Conservation (phyloP, 73 alveolate genomes). For the Breviolum minutum region DNA sequence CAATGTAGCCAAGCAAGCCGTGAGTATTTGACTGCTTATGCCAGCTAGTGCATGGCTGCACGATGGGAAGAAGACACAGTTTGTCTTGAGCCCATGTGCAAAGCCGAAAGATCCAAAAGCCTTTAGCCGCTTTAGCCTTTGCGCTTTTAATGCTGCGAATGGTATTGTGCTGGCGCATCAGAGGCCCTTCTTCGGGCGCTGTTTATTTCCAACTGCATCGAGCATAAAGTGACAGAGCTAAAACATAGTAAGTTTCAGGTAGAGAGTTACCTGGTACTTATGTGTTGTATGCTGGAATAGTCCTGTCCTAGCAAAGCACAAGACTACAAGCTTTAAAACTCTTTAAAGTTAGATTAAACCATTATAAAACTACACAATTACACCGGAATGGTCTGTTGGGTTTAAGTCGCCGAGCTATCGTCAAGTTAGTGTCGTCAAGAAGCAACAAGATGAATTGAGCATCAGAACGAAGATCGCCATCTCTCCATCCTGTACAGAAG, state of each 20-base stretch:
- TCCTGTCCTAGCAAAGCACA: not conserved
- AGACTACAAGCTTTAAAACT: not conserved
- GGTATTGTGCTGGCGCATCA: not conserved
- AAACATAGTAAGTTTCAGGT: too few species aligned
- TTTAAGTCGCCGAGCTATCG: too few species aligned
- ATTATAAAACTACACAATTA: too few species aligned
- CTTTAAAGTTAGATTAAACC: not conserved
- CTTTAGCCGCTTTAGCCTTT: too few species aligned
- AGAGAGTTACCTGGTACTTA: too few species aligned
- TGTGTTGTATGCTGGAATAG: too few species aligned
- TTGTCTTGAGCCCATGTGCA: constrained; percentile 45
- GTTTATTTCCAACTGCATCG: too few species aligned
- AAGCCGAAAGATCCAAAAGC: constrained; percentile 10
- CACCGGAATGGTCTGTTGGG: too few species aligned
- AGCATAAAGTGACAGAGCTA: too few species aligned
- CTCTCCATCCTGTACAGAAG: constrained; percentile 16
- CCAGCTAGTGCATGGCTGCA: constrained; percentile 17
- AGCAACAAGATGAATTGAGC: too few species aligned
- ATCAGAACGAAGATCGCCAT: too few species aligned
- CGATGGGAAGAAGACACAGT: constrained; percentile 43
- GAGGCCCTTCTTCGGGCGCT: not conserved
- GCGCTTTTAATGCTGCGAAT: not conserved
- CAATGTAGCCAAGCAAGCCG: not conserved
- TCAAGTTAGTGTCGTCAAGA: too few species aligned
- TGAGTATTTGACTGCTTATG: not conserved